Evolutionary conservation across 2,329 filamentous ascomycete genomes (phyloP).

Genomic region (Penicillium aurantiogriseum): DNA sequence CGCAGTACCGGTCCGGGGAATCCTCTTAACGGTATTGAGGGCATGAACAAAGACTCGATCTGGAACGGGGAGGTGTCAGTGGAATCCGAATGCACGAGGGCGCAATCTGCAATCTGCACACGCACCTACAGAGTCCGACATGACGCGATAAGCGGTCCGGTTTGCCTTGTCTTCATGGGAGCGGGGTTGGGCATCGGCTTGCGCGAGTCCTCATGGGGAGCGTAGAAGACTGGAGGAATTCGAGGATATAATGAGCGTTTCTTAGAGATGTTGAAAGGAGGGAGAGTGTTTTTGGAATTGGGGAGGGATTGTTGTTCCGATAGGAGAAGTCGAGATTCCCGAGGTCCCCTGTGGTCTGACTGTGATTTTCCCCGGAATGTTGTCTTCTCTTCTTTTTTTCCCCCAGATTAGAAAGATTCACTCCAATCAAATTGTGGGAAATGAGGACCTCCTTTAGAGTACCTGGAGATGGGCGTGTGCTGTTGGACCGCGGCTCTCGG

Average conservation of each 20-base stretch:
- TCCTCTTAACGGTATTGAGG: slow-evolving; percentile 97
- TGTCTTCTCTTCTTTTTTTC: not conserved
- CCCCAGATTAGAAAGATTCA: not conserved
- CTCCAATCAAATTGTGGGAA: not conserved
- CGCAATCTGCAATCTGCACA: slow-evolving; percentile 6
- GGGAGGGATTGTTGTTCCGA: not conserved
- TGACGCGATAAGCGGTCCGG: slow-evolving; percentile 30
- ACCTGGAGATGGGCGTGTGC: slow-evolving; percentile 15
- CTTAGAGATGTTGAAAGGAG: not conserved
- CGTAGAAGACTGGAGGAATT: not conserved
- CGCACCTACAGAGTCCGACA: slow-evolving; percentile 50
- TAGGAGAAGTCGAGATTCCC: not conserved
- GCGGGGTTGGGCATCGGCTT: slow-evolving; percentile 31
- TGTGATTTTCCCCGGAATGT: slow-evolving; percentile 6
- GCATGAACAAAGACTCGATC: slow-evolving; percentile 99
- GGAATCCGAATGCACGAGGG: not conserved
- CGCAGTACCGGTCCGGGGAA: slow-evolving; percentile 86
- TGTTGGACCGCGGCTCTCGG: slow-evolving; percentile 37
- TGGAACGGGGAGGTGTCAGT: slow-evolving; percentile 40
- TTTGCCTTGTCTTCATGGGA: slow-evolving; percentile 33
- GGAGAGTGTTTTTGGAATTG: not conserved
- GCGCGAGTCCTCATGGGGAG: slow-evolving; percentile 30
- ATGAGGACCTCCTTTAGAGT: not conserved
- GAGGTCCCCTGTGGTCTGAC: slow-evolving; percentile 1
- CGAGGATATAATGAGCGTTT: not conserved